phyloP scores from a whole-genome alignment of 2,329 filamentous ascomycete genomes.

The Penicillium sp. region DNA sequence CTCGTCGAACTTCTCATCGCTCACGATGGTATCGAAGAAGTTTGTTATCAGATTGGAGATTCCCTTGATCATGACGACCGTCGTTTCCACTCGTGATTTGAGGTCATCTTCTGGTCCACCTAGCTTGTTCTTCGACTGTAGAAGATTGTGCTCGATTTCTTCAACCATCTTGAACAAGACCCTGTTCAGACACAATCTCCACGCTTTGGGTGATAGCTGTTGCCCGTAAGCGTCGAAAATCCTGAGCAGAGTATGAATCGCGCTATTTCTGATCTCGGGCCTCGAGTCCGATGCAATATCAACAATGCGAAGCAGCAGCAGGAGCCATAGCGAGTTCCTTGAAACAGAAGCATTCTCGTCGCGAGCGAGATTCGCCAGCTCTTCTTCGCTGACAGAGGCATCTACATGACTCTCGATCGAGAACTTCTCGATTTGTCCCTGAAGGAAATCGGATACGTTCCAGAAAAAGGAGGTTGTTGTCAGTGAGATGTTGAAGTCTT shows the following conservation, averaged over 20 bases:
- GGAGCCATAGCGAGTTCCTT: slow-evolving; percentile 31
- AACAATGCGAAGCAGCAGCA: slow-evolving; percentile 39
- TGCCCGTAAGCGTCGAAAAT: slow-evolving; percentile 91
- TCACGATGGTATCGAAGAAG: slow-evolving; percentile 68
- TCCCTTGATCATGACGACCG: slow-evolving; percentile 67
- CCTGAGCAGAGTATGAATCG: slow-evolving; percentile 82
- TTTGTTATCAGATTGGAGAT: slow-evolving; percentile 68
- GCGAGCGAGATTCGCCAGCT: slow-evolving; percentile 56
- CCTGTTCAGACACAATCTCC: slow-evolving; percentile 75
- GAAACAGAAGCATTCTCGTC: slow-evolving; percentile 58
- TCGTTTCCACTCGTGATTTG: slow-evolving; percentile 67
- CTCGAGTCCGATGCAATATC: slow-evolving; percentile 40
- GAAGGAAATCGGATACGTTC: slow-evolving; percentile 86
- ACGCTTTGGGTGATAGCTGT: slow-evolving; percentile 69
- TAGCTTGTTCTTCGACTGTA: slow-evolving; percentile 13
- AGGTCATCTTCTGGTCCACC: slow-evolving; percentile 27
- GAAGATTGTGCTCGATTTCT: slow-evolving; percentile 57
- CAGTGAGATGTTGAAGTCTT: slow-evolving; percentile 91
- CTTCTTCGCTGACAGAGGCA: slow-evolving; percentile 52
- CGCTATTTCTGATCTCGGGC: slow-evolving; percentile 50
- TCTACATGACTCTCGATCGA: slow-evolving; percentile 38
- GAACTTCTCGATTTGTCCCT: slow-evolving; percentile 45
- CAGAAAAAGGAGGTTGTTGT: slow-evolving; percentile 95
- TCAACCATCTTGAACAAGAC: slow-evolving; percentile 75
- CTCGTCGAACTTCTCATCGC: slow-evolving; percentile 61